Evolutionary conservation across 73 alveolate species (phyloP).

Genomic region (Symbiodinium natans): DNA sequence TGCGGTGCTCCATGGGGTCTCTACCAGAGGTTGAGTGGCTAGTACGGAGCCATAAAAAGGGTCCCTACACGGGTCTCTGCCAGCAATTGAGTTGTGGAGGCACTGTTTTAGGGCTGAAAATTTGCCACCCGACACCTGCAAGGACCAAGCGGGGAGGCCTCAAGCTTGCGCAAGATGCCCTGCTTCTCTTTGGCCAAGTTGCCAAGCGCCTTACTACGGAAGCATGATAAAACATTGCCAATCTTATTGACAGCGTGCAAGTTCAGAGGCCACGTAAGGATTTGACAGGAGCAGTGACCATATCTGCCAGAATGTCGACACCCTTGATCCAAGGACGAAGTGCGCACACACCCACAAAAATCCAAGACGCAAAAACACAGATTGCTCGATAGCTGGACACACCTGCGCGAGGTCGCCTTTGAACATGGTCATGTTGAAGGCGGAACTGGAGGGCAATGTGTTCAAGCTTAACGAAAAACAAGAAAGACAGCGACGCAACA

Average conservation of each 20-base stretch:
- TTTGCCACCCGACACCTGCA: too few species aligned
- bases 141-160: not conserved
- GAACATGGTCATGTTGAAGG: constrained; percentile 86
- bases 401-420: constrained; percentile 82
- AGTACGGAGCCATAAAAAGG: too few species aligned
- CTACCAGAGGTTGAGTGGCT: too few species aligned
- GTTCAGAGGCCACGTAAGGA: too few species aligned
- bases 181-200: constrained; percentile 67
- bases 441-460: constrained; percentile 20
- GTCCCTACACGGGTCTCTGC: too few species aligned
- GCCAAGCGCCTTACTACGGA: constrained; percentile 28
- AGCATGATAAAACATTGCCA: too few species aligned
- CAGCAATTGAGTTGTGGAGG: too few species aligned
- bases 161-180: constrained; percentile 62
- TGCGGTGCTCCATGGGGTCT: too few species aligned
- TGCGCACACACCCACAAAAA: not conserved
- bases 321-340: constrained; percentile 3
- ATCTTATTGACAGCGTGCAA: too few species aligned
- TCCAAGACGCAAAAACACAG: not conserved
- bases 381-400: not conserved
- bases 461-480: not conserved
- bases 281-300: constrained; percentile 53
- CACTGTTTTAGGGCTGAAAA: too few species aligned
- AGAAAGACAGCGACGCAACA: too few species aligned
- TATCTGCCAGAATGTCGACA: constrained; percentile 79